phyloP scores from a whole-genome alignment of 139 green algal species.

The Chara braunii region DNA sequence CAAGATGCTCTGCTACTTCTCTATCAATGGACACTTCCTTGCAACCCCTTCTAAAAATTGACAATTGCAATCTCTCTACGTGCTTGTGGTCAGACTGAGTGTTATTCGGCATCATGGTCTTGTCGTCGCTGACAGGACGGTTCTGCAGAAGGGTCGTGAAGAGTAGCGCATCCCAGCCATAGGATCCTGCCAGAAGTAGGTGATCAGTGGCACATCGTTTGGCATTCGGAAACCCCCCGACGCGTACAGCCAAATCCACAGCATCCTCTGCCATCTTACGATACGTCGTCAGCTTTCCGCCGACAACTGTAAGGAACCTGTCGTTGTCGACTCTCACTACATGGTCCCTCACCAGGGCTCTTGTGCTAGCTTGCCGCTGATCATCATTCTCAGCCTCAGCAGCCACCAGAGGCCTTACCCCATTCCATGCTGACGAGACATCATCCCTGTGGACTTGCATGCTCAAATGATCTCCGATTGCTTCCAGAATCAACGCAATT shows the following conservation, averaged over 20 bases:
- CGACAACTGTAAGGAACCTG: constrained; percentile 82
- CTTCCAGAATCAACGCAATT: constrained; percentile 87
- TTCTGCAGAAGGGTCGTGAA: constrained; percentile 68
- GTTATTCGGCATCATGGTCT: no score
- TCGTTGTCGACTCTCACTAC: constrained; percentile 66
- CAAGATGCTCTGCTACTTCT: no score
- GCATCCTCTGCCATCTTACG: constrained; percentile 51
- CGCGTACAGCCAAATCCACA: constrained; percentile 45
- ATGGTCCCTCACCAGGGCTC: constrained; percentile 50
- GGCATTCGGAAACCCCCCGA: constrained; percentile 4
- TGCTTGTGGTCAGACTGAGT: no score
- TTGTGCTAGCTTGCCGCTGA: no score
- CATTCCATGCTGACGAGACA: constrained; percentile 83
- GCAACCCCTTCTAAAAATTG: no score
- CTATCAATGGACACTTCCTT: no score
- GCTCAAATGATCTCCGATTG: constrained; percentile 78
- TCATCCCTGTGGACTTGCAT: constrained; percentile 59
- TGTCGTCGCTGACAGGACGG: no score
- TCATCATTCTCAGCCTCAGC: no score
- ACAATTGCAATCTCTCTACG: no score
- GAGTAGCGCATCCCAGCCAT: constrained; percentile 57
- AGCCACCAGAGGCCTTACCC: constrained; percentile 90
- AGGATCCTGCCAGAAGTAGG: constrained; percentile 68
- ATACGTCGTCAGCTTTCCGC: constrained; percentile 98
- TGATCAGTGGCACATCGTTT: no score